Evolutionary conservation across 768 basidiomycete species (phyloP).

Genomic region (Mycena vitilis): DNA sequence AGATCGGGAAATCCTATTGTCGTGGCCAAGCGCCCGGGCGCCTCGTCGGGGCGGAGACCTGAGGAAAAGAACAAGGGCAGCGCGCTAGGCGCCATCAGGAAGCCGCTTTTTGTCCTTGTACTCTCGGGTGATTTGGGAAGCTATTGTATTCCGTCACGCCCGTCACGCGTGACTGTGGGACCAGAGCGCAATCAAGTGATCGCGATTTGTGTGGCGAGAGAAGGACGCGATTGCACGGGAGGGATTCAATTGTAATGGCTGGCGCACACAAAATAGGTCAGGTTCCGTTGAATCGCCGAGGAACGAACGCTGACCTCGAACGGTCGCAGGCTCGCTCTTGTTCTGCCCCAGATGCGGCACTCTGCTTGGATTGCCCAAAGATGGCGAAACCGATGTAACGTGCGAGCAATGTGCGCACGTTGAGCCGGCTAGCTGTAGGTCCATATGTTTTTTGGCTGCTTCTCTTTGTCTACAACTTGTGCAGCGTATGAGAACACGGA

Average conservation of each 20-base stretch:
- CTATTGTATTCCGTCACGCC: slow-evolving; percentile 26
- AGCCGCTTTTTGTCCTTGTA: slow-evolving; percentile 23
- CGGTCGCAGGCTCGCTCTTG: slow-evolving; percentile 81
- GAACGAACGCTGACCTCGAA: slow-evolving; percentile 16
- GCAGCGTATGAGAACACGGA: slow-evolving; percentile 93
- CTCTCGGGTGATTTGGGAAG: neutral
- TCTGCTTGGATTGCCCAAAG: slow-evolving; percentile 83
- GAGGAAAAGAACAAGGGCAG: slow-evolving; percentile 3
- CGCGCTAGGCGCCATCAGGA: slow-evolving; percentile 3
- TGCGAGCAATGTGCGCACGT: slow-evolving; percentile 92
- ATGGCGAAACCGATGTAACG: slow-evolving; percentile 75
- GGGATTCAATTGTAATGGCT: slow-evolving; percentile 28
- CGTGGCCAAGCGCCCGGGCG: slow-evolving; percentile 1
- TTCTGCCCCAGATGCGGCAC: slow-evolving; percentile 97
- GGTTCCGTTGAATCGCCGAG: slow-evolving; percentile 21
- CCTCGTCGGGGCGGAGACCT: slow-evolving; percentile 6
- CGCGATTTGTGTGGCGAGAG: slow-evolving; percentile 13
- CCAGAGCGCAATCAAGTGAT: slow-evolving; percentile 24
- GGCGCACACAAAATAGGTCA: slow-evolving; percentile 54
- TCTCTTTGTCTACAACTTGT: neutral
- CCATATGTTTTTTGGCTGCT: neutral
- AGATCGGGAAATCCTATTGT: slow-evolving; percentile 38
- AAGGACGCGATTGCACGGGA: neutral
- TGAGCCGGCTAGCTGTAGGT: slow-evolving; percentile 91
- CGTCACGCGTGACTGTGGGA: slow-evolving; percentile 6